Percentiles rank a stretch among this genome's conserved stretches.
Conservation (phyloP, 352 stramenopile genomes). For the Pythium rhizo-oryzae region DNA sequence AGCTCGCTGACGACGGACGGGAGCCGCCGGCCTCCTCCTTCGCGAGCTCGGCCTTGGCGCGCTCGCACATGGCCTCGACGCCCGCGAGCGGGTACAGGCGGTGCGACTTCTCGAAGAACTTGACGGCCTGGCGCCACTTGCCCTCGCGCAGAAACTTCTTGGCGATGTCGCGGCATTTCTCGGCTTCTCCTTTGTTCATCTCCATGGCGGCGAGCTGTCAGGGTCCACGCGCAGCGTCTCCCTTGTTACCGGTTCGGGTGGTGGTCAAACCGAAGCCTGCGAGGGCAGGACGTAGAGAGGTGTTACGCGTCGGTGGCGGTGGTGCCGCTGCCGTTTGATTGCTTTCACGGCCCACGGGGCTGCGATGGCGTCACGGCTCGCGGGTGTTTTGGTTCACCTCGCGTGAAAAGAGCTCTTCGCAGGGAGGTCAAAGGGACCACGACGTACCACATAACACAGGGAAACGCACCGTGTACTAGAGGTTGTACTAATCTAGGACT, state of each 20-base stretch:
- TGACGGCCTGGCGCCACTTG: slow-evolving; percentile 88
- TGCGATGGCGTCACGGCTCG: slow-evolving; percentile 5
- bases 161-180: slow-evolving; percentile 91
- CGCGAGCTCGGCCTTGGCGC: slow-evolving; percentile 62
- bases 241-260: not conserved
- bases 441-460: slow-evolving; percentile 15
- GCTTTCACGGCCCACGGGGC: not conserved
- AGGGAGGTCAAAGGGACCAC: slow-evolving; percentile 5
- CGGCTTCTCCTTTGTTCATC: slow-evolving; percentile 93
- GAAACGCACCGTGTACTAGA: slow-evolving; percentile 10
- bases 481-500: slow-evolving; percentile 37
- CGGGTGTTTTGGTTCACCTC: slow-evolving; percentile 11
- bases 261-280: not conserved
- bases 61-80: slow-evolving; percentile 80
- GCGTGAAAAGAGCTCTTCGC: not conserved
- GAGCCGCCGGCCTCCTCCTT: slow-evolving; percentile 42
- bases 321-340: not conserved
- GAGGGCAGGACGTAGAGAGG: not conserved
- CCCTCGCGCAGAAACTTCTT: slow-evolving; percentile 87
- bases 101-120: slow-evolving; percentile 93
- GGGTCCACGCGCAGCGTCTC: not conserved
- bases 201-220: slow-evolving; percentile 53
- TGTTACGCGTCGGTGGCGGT: not conserved
- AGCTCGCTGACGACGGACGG: slow-evolving; percentile 27
- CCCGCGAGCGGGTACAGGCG: slow-evolving; percentile 88